Evolutionary conservation across 2,329 filamentous ascomycete genomes (phyloP), one percentile per base, ranked within the genome.

Genomic region (Aspergillus uvarum): DNA sequence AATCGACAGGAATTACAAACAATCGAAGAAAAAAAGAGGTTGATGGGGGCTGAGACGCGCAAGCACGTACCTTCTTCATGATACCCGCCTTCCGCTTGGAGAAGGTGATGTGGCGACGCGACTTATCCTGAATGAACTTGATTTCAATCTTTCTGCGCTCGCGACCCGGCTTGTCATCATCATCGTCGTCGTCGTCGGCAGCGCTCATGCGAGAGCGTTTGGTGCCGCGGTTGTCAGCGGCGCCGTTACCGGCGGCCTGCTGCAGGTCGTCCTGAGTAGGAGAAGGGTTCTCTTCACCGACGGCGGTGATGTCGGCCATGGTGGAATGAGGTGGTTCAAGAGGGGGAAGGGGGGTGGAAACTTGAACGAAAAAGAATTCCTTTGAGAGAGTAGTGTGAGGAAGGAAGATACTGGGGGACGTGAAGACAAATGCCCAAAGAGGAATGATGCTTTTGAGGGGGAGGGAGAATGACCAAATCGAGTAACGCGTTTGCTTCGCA

Each of bases 61-160:
- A 61, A 54, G 54, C 50, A 69, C 88, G 69, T 77, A 97, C 95
- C 92, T 98, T 98, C 86, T 99, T 98, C 95, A 99, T 98, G 80
- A 99, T 98, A 71, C 95, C 95, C 59, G 95, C 95, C 84, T 99
- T 99, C 78, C 95, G 92, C 88, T 99, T 99, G 70, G 94, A 98
- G 79, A 99, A 98, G 73, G 95, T 98, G 77, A 98, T 99, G 83
- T 99, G 95, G 65, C 95, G 90, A 81, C 95, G 92, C 81, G 94
- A 98, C 84, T 99, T 99, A 82, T 99, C 95, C 80, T 93, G 94
- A 79, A 99, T 99, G 82, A 99, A 99, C 86, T 99, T 99, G 83
- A 99, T 99, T 81, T 99, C 95, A 73, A 99, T 99, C 89, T 99
- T 99, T 82, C 95, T 89, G 76, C 95, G 89, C 86, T 98, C 95